Evolutionary conservation across 2,329 filamentous ascomycete genomes (phyloP), one percentile per base, ranked within the genome.

Genomic region (Zasmidium citrigriseum): DNA sequence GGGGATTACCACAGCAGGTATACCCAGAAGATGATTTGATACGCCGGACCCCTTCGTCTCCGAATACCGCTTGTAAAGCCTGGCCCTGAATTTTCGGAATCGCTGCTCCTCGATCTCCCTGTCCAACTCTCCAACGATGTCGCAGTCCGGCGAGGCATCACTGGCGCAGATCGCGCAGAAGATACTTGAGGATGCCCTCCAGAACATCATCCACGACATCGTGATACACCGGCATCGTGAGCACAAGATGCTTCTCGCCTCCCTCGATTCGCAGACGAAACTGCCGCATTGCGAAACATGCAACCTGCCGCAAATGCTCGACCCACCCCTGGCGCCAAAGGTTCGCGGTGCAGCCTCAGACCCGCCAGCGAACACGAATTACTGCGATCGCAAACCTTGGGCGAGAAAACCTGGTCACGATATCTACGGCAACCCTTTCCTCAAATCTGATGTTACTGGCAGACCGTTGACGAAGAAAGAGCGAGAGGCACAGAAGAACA

Each of bases 351-450:
- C 70, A 11, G 55, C 67, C 11, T 60, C 67, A 44, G 77, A 79
- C 44, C 75, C 79, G 12, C 76, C 75, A 18, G 74, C 74, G 55
- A 67, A 64, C 38, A 73, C 69, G 1, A 85, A 88, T 65, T 93
- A 92, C 79, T 93, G 90, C 82, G 90, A 90, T 75, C 86, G 87
- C 64, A 86, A 89, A 60, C 89, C 89, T 0, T 93, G 89, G 78
- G 89, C 91, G 60, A 85, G 90, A 65, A 87, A 89, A 71, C 81
- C 86, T 1, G 89, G 89, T 60, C 89, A 87, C 76, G 89, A 93
- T 73, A 90, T 93, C 64, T 92, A 92, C 74, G 89, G 89, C 52
- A 90, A 92, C 74, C 90, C 88, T 24, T 93, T 90, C 83, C 87
- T 90, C 14, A 86, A 86, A 18, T 87, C 88, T 21, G 86, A 86